phyloP scores from a whole-genome alignment of 2,329 filamentous ascomycete genomes.

The Colletotrichum agaves region DNA sequence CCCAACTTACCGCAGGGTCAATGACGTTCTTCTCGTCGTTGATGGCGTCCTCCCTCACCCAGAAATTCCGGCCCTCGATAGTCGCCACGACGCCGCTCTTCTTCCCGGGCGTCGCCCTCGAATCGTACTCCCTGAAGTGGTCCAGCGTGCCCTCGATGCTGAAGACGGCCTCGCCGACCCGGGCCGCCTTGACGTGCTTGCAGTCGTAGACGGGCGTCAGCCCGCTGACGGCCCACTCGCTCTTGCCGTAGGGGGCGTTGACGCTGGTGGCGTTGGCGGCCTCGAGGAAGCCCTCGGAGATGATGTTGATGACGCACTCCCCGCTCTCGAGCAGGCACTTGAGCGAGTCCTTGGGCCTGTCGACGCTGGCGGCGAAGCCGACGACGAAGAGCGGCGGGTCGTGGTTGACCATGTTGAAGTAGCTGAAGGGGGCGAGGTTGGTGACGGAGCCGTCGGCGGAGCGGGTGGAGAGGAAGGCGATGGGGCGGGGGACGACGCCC shows the following conservation, averaged over 20 bases:
- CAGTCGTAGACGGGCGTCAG: conserved; percentile 75
- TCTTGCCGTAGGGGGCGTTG: conserved; percentile 79
- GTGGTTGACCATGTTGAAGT: conserved; percentile 84
- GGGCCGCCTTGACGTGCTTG: conserved; percentile 72
- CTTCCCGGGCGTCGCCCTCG: conserved; percentile 74
- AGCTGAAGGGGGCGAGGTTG: conserved; percentile 90
- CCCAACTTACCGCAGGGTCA: conserved; percentile 70
- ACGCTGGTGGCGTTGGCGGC: conserved; percentile 85
- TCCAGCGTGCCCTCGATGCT: conserved; percentile 84
- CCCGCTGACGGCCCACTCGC: conserved; percentile 72
- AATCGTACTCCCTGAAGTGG: conserved; percentile 81
- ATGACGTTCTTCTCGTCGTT: conserved; percentile 80
- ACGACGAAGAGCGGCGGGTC: conserved; percentile 86
- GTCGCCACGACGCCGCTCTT: conserved; percentile 80
- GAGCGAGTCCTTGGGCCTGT: conserved; percentile 79
- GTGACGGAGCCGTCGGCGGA: conserved; percentile 65
- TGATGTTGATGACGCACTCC: conserved; percentile 89
- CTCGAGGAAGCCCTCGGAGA: conserved; percentile 85
- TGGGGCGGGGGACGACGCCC: conserved; percentile 83
- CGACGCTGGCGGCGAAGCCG: conserved; percentile 58
- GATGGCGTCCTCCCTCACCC: conserved; percentile 88
- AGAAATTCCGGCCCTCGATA: conserved; percentile 87
- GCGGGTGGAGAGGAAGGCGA: conserved; percentile 71
- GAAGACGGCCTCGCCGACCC: conserved; percentile 86
- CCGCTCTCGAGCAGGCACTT: conserved; percentile 76